These are phyloP conservation scores for Globisporangium cederbergense DNA, from an alignment of 352 stramenopile genomes.

Conservation along the genomic window DNA sequence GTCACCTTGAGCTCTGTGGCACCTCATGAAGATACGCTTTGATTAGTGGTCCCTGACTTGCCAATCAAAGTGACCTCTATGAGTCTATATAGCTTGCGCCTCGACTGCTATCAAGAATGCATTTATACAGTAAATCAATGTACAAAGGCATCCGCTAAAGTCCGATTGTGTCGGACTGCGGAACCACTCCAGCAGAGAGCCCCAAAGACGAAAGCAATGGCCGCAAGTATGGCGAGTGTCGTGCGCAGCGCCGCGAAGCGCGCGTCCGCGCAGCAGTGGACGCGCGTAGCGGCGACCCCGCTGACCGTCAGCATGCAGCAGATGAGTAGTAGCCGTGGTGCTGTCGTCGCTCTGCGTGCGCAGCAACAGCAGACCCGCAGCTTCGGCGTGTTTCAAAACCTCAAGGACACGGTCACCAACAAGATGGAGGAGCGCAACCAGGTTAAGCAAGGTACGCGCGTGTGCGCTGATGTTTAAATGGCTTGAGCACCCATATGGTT, in stretches of 20 bases:
- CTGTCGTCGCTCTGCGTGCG: not conserved
- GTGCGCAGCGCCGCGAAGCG: slow-evolving; percentile 35
- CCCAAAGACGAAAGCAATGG: slow-evolving; percentile 16
- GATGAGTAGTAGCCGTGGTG: not conserved
- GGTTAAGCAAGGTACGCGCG: slow-evolving; percentile 59
- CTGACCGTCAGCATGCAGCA: slow-evolving; percentile 10
- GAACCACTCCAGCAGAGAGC: slow-evolving; percentile 1
- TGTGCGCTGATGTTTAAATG: not conserved
- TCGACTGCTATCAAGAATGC: not conserved
- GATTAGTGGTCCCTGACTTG: slow-evolving; percentile 3
- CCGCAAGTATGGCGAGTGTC: slow-evolving; percentile 12
- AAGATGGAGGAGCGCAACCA: slow-evolving; percentile 84
- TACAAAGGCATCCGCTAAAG: slow-evolving; percentile 3
- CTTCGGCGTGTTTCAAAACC: slow-evolving; percentile 71
- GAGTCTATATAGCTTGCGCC: not conserved
- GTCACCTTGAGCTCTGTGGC: not conserved
- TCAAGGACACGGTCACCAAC: slow-evolving; percentile 65
- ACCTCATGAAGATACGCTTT: not conserved
- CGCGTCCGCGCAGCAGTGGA: slow-evolving; percentile 27
- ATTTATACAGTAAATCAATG: not conserved
- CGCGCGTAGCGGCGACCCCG: slow-evolving; percentile 18
- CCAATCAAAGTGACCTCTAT: not conserved
- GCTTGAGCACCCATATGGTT: not conserved
- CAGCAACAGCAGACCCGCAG: slow-evolving; percentile 40
- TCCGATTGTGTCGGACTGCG: not conserved